A percentile compares a stretch with the other conserved stretches of the same genome.
phyloP scores from a whole-genome alignment of 176 grass and related monocot species.

The Aegilops tauschii region DNA sequence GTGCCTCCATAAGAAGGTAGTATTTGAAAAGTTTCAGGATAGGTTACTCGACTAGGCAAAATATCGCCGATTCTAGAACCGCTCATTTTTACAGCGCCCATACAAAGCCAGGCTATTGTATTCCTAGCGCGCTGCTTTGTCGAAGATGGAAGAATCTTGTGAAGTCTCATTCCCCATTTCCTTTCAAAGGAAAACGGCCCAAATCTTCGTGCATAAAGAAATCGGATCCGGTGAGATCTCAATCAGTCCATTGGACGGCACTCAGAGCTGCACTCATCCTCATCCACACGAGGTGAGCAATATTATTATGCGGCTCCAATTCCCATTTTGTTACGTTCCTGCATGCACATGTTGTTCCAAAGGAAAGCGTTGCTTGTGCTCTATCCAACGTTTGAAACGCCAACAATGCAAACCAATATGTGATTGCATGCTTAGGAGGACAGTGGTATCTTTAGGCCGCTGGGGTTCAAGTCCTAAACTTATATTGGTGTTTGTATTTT shows the following conservation, averaged over 20 bases:
- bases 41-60: neutral
- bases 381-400: neutral
- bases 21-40: no score
- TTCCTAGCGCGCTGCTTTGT: neutral
- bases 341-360: neutral
- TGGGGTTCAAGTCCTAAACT: no score
- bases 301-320: neutral
- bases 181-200: constrained; percentile 24
- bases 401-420: neutral
- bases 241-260: neutral
- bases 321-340: neutral
- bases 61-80: neutral
- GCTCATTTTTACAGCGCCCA: neutral
- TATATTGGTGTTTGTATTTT: no score
- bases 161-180: neutral
- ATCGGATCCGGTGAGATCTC: neutral
- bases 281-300: neutral
- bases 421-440: no score
- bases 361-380: neutral
- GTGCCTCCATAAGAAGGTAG: no score
- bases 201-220: neutral
- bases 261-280: neutral
- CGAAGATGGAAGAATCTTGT: neutral
- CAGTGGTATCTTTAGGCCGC: no score
- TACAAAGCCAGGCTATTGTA: no score